phyloP scores from a whole-genome alignment of 1,139 yeast species.

The Protomyces arabidopsidicola region DNA sequence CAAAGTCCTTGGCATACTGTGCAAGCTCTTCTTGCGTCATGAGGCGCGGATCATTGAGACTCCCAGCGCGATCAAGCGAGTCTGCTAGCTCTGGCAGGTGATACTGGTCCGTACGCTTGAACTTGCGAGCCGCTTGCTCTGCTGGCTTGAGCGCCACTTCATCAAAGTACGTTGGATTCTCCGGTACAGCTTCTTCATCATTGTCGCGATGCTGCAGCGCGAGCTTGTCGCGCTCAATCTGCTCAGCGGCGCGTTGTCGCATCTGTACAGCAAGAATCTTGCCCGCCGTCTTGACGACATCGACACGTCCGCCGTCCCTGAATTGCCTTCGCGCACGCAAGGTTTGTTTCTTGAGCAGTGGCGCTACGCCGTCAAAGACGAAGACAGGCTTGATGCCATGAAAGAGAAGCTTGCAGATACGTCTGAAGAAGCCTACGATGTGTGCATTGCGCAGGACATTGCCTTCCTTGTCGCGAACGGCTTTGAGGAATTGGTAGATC shows the following conservation, averaged over 20 bases:
- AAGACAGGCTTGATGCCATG: constrained; percentile 90
- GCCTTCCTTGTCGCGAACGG: constrained; percentile 84
- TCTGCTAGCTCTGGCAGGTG: constrained; percentile 69
- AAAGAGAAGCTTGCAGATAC: constrained; percentile 84
- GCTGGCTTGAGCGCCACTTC: constrained; percentile 27
- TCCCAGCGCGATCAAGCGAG: constrained; percentile 39
- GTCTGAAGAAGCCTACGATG: constrained; percentile 85
- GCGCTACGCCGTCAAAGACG: constrained; percentile 98
- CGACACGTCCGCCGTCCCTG: constrained; percentile 69
- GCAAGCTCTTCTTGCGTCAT: constrained; percentile 69
- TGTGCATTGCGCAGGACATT: constrained; percentile 74
- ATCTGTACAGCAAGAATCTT: constrained; percentile 73
- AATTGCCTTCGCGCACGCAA: constrained; percentile 57
- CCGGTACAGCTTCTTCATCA: constrained; percentile 45
- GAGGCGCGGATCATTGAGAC: constrained; percentile 59
- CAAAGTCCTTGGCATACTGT: constrained; percentile 55
- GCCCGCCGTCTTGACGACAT: constrained; percentile 71
- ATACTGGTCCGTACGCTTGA: constrained; percentile 64
- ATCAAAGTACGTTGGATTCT: constrained; percentile 36
- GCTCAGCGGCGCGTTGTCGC: constrained; percentile 50
- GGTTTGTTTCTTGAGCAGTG: constrained; percentile 72
- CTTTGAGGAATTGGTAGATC: constrained; percentile 95
- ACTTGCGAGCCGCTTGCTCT: constrained; percentile 31
- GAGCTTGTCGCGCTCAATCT: constrained; percentile 30
- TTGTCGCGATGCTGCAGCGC: constrained; percentile 37